Conservation (phyloP, 2,329 filamentous ascomycete species). For the Pyrenochaeta sp. region DNA sequence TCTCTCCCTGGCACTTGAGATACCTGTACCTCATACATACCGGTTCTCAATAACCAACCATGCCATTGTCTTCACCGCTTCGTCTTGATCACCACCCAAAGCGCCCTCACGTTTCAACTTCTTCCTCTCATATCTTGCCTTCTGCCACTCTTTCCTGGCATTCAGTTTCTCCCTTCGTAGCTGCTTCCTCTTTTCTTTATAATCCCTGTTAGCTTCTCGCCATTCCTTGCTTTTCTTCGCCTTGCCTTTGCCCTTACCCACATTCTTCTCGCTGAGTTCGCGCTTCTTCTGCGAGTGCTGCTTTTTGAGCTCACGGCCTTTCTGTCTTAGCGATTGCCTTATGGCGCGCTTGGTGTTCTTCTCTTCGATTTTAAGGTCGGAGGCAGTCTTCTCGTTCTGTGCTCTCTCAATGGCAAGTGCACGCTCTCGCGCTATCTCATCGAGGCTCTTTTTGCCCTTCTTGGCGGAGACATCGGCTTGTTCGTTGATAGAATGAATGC, state of each 20-base stretch:
- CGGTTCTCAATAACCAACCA: slow-evolving; percentile 46
- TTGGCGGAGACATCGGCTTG: slow-evolving; percentile 18
- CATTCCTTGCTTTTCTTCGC: slow-evolving; percentile 31
- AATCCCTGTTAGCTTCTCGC: slow-evolving; percentile 33
- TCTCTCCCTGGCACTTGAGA: too few species aligned
- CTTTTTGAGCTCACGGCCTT: slow-evolving; percentile 11
- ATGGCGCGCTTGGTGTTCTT: slow-evolving; percentile 26
- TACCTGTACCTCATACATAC: not conserved
- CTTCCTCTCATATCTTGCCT: slow-evolving; percentile 16
- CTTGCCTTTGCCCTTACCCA: slow-evolving; percentile 27
- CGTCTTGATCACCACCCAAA: not conserved
- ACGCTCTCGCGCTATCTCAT: slow-evolving; percentile 34
- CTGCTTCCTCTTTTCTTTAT: slow-evolving; percentile 29
- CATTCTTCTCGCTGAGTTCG: slow-evolving; percentile 24
- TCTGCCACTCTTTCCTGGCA: slow-evolving; percentile 27
- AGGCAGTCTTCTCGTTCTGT: slow-evolving; percentile 18
- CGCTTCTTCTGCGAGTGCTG: slow-evolving; percentile 25
- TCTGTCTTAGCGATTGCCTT: slow-evolving; percentile 3
- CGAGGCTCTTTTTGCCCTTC: slow-evolving; percentile 35
- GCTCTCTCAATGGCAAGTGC: slow-evolving; percentile 35
- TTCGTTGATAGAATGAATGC: slow-evolving; percentile 35
- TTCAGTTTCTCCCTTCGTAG: slow-evolving; percentile 22
- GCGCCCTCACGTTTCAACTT: slow-evolving; percentile 12
- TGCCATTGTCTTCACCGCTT: slow-evolving; percentile 22
- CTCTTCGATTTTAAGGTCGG: slow-evolving; percentile 27